Evolutionary conservation across 2,329 filamentous ascomycete genomes (phyloP), one percentile per base, ranked within the genome.

Genomic region (Penicillium italicum): DNA sequence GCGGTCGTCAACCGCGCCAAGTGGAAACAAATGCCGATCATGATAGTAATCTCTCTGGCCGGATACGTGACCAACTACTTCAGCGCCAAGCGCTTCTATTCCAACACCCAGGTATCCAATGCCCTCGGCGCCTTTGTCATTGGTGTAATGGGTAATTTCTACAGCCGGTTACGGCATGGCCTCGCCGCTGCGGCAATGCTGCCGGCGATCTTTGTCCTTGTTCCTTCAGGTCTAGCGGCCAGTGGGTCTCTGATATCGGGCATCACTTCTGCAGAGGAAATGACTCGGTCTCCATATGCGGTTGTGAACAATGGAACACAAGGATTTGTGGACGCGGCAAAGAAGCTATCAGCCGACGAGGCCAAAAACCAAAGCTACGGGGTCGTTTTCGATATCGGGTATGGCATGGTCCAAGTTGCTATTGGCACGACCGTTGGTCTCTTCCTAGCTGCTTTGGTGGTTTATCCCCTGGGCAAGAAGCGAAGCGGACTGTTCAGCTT

Each of bases 171-270:
- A 34, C 72, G 87, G 12, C 91, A 92, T 69, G 89, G 88, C 1
- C 82, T 96, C 2, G 91, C 91, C 0, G 91, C 91, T 0, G 90
- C 90, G 0, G 88, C 89, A 1, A 90, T 96, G 80, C 76, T 96
- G 10, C 91, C 91, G 0, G 91, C 88, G 5, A 95, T 96, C 60
- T 95, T 95, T 60, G 82, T 85, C 2, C 82, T 85, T 56, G 83
- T 86, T 0, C 84, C 84, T 0, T 82, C 78, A 2, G 84, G 83
- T 1, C 73, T 86, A 3, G 81, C 83, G 3, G 82, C 83, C 0
- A 77, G 76, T 50, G 84, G 84, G 1, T 80, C 77, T 5, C 67
- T 86, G 18, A 77, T 86, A 1, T 76, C 78, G 0, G 83, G 84
- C 14, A 75, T 86, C 42, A 78, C 78, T 10, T 80, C 77, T 3